A percentile compares a stretch with the other conserved stretches of the same genome.
These are phyloP conservation scores for Tylopilus felleus DNA, from an alignment of 768 basidiomycete genomes.

Conservation along the genomic window DNA sequence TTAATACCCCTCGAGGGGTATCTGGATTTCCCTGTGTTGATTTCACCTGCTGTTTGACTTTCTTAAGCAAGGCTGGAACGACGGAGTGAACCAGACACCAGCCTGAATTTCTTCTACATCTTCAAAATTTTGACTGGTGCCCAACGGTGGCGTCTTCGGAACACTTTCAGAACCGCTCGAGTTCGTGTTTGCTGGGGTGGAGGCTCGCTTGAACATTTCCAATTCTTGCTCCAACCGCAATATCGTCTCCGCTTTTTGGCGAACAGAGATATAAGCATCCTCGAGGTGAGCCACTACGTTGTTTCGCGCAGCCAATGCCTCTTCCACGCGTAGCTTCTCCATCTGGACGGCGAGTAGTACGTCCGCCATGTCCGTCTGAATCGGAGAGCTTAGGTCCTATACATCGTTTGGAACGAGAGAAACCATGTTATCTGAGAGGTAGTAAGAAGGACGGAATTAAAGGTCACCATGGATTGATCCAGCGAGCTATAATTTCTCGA, in stretches of 20 bases:
- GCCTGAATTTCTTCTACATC: slow-evolving; percentile 4
- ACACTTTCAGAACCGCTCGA: not conserved
- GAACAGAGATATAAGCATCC: slow-evolving; percentile 56
- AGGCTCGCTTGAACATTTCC: slow-evolving; percentile 24
- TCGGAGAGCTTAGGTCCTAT: not conserved
- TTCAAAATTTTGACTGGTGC: not conserved
- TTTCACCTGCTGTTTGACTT: not conserved
- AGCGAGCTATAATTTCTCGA: slow-evolving; percentile 2
- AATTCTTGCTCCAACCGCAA: slow-evolving; percentile 44
- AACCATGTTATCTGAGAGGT: not conserved
- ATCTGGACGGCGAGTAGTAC: slow-evolving; percentile 53
- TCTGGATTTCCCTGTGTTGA: not conserved
- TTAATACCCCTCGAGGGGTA: not conserved
- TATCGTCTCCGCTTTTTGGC: slow-evolving; percentile 55
- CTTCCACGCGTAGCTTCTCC: slow-evolving; percentile 49
- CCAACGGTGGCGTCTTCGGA: not conserved
- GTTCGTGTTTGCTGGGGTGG: slow-evolving; percentile 22
- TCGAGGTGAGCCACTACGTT: slow-evolving; percentile 54
- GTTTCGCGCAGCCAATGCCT: slow-evolving; percentile 64
- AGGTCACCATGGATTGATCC: slow-evolving; percentile 14
- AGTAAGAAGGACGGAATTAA: not conserved
- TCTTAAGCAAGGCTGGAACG: not conserved
- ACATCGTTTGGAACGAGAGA: not conserved
- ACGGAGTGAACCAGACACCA: not conserved
- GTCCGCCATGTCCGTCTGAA: slow-evolving; percentile 33